phyloP scores from a whole-genome alignment of 2,329 filamentous ascomycete genomes.

The Spiromastix sp. region DNA sequence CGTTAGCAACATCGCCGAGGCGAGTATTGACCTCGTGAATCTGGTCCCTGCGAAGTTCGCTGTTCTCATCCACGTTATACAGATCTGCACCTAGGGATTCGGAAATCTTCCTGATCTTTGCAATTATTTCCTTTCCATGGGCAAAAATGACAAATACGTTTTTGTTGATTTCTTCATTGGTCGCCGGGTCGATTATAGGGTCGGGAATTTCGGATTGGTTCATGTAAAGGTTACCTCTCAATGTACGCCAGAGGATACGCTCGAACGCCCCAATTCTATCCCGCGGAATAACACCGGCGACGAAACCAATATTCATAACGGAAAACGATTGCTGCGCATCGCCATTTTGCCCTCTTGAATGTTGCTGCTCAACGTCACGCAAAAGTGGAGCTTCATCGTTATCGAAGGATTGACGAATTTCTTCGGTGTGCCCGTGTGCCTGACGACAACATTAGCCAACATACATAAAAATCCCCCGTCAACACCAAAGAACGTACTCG shows the following conservation, averaged over 20 bases:
- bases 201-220: conserved; percentile 98
- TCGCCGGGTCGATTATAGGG: conserved; percentile 79
- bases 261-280: conserved; percentile 93
- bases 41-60: conserved; percentile 87
- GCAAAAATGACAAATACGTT: conserved; percentile 99
- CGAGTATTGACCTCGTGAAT: conserved; percentile 95
- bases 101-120: conserved; percentile 98
- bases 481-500: conserved; percentile 36
- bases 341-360: conserved; percentile 48
- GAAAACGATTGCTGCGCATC: conserved; percentile 69
- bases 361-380: conserved; percentile 81
- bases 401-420: conserved; percentile 79
- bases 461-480: neutral
- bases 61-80: conserved; percentile 96
- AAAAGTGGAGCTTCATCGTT: conserved; percentile 90
- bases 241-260: conserved; percentile 91
- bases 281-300: conserved; percentile 87
- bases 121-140: conserved; percentile 94
- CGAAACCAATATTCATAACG: conserved; percentile 97
- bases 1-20: conserved; percentile 80
- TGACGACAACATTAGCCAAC: conserved; percentile 15
- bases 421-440: conserved; percentile 91
- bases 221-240: conserved; percentile 98
- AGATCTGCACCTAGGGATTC: conserved; percentile 93
- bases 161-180: conserved; percentile 87